Base-by-base conservation (phyloP, 2,329 filamentous ascomycete species). In the Epichloe gansuensis region DNA sequence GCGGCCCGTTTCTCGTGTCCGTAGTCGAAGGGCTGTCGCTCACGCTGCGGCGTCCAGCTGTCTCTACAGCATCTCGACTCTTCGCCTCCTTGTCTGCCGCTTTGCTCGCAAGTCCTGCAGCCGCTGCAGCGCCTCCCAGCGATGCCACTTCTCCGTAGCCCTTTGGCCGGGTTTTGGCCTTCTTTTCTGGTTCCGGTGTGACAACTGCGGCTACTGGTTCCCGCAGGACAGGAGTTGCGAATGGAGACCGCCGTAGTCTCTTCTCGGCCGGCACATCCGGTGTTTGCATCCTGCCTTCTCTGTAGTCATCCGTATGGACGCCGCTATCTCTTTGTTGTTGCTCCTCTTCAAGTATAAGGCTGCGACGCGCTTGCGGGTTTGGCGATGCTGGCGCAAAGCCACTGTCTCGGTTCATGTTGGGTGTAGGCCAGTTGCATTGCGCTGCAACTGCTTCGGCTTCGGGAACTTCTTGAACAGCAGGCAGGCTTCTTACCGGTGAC, bases 311-410 rank as follows among this genome's bases (percentile, higher is more conserved):
- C 44, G 80, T 67, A 58, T 81, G 75, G 34, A 81, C 73, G 28
- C 76, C 78, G 63, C 80, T 82, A 59, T 83, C 79, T 44, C 75
- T 72, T 48, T 70, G 66, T 48, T 70, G 66, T 34, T 64, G 60
- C 34, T 70, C 65, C 21, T 69, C 63, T 12, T 65, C 63, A 13
- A 63, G 56, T 1, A 60, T 53, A 49, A 64, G 63, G 56, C 65
- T 72, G 52, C 64, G 63, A 50, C 69, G 66, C 46, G 63, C 65
- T 50, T 67, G 65, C 41, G 68, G 63, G 43, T 66, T 67, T 13
- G 76, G 71, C 2, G 76, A 75, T 46, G 70, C 74, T 5, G 71
- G 63, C 25, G 52, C 63, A 47, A 65, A 61, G 25, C 60, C 61
- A 48, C 61, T 67, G 52, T 66, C 64, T 43, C 63, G 66, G 67